Evolutionary conservation across 352 stramenopile genomes (phyloP).

Genomic region (Phytophthora pisi): DNA sequence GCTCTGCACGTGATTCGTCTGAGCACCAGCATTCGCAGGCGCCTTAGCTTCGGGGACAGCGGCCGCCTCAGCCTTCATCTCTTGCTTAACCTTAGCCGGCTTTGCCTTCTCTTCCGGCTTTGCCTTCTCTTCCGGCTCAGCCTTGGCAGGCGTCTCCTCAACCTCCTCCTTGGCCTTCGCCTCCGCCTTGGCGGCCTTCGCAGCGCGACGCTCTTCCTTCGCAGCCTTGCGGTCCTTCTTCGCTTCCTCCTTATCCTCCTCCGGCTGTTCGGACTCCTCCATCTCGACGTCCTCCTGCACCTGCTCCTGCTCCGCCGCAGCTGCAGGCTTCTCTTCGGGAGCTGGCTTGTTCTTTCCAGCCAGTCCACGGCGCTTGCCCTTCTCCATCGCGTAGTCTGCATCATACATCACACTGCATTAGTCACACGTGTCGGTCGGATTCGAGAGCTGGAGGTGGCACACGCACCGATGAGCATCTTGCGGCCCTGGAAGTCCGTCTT

Average conservation of each 20-base stretch:
- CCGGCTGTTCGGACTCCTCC: constrained; percentile 14
- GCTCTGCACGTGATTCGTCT: constrained; percentile 57
- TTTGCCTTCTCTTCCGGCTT: constrained; percentile 28
- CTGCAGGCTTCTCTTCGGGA: constrained; percentile 7
- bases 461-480: constrained; percentile 82
- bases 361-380: constrained; percentile 48
- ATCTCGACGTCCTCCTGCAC: constrained; percentile 27
- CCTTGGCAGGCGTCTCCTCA: constrained; percentile 13
- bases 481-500: constrained; percentile 77
- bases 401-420: constrained; percentile 8
- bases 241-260: constrained; percentile 22
- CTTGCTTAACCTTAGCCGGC: constrained; percentile 18
- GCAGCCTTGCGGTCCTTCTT: constrained; percentile 32
- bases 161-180: constrained; percentile 2
- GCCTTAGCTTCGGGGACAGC: constrained; percentile 7
- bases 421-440: background rate
- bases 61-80: constrained; percentile 33
- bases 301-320: constrained; percentile 11
- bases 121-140: constrained; percentile 21
- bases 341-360: constrained; percentile 20
- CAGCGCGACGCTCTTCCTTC: constrained; percentile 31
- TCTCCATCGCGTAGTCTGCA: constrained; percentile 78
- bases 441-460: background rate
- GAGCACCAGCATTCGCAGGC: background rate
- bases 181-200: constrained; percentile 27